phyloP scores from a whole-genome alignment of 2,329 filamentous ascomycete genomes.

The Ophiostoma sp. region DNA sequence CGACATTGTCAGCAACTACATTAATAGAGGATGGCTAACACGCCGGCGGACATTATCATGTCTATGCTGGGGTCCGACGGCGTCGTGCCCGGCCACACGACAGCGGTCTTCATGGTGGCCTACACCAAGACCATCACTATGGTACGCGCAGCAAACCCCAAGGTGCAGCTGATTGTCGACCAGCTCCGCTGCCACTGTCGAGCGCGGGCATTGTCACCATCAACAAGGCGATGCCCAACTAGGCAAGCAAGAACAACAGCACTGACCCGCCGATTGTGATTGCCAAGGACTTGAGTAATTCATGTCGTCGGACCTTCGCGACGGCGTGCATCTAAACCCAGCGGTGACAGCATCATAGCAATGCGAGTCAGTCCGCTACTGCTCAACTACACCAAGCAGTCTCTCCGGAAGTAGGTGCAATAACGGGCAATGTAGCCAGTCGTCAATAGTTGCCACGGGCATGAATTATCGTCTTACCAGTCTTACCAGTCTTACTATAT shows the following conservation, averaged over 20 bases:
- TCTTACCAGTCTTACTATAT: too few relatives aligned
- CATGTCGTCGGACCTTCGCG: constrained; percentile 14
- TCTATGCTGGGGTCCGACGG: background rate
- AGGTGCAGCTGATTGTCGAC: constrained; percentile 40
- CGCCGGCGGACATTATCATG: background rate
- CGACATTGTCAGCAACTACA: constrained; percentile 40
- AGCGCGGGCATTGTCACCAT: constrained; percentile 29
- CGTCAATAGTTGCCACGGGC: too few relatives aligned
- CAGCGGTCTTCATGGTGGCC: background rate
- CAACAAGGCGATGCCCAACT: constrained; percentile 29
- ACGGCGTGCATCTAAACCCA: background rate
- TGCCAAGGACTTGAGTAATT: constrained; percentile 38
- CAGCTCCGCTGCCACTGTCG: constrained; percentile 35
- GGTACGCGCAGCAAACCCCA: constrained; percentile 31
- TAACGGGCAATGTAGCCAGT: too few relatives aligned
- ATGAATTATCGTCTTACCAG: too few relatives aligned
- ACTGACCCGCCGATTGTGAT: constrained; percentile 38
- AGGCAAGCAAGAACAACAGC: constrained; percentile 35
- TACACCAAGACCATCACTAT: background rate
- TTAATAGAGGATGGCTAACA: background rate
- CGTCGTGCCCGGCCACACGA: background rate
- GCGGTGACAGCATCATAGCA: background rate
- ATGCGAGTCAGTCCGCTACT: background rate
- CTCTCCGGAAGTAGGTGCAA: background rate
- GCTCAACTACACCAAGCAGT: constrained; percentile 6